These are phyloP conservation scores for Komagataea norvegica DNA, from an alignment of 1,139 yeast genomes.

Conservation along the genomic window DNA sequence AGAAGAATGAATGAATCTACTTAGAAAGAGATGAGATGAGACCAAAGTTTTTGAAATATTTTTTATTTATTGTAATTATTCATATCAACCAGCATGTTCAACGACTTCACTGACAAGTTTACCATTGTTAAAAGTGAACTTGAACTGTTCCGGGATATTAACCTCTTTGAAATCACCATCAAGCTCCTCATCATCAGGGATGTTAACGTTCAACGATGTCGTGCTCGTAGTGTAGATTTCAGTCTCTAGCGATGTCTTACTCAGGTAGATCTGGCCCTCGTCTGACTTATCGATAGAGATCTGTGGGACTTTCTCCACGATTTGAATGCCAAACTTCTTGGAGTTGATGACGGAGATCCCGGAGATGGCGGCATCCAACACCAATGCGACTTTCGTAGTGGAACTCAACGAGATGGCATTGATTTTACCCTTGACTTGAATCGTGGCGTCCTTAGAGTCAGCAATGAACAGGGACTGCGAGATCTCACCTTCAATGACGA, in stretches of 20 bases:
- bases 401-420: constrained; percentile 81
- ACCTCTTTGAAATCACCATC: constrained; percentile 62
- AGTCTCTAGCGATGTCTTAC: constrained; percentile 61
- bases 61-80: no score
- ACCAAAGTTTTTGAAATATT: no score
- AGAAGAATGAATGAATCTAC: no score
- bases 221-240: constrained; percentile 82
- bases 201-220: constrained; percentile 77
- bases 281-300: constrained; percentile 85
- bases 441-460: constrained; percentile 64
- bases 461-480: constrained; percentile 89
- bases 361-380: constrained; percentile 79
- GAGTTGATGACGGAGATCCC: constrained; percentile 88
- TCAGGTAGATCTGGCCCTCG: constrained; percentile 76
- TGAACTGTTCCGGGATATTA: constrained; percentile 85
- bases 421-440: constrained; percentile 87
- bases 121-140: constrained; percentile 50
- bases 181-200: constrained; percentile 60
- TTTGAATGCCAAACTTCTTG: constrained; percentile 76
- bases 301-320: constrained; percentile 74
- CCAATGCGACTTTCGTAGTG: constrained; percentile 66
- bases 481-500: constrained; percentile 73
- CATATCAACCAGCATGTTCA: constrained; percentile 48
- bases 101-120: constrained; percentile 47
- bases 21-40: no score